Evolutionary conservation across 495 filamentous ascomycete species (phyloP), one percentile per base, ranked within the genome.

Genomic region (Trichoderma virens): DNA sequence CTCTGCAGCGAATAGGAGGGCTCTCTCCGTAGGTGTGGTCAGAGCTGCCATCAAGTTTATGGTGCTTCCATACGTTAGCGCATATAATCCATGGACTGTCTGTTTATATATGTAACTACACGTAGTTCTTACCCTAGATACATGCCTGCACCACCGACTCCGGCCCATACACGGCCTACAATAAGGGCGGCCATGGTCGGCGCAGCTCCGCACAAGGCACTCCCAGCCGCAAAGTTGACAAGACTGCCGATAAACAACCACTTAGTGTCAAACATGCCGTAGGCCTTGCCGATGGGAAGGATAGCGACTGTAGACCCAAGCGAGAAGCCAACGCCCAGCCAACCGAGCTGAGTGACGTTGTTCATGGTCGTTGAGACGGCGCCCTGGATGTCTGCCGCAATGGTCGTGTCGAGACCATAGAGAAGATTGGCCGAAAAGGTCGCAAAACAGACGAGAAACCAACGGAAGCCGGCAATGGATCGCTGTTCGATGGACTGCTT

Each of bases 371-470:
- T 71, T 47, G 86, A 70, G 25, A 88, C 80, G 2, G 73, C 72
- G 5, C 78, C 78, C 68, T 86, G 85, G 14, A 88, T 72, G 65
- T 84, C 79, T 25, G 86, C 86, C 3, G 84, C 83, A 28, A 88
- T 84, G 54, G 84, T 88, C 45, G 82, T 83, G 65, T 88, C 86
- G 11, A 87, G 74, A 13, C 80, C 77, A n/a, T n/a, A n/a, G n/a
- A n/a, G n/a, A n/a, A n/a, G n/a, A n/a, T n/a, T n/a, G n/a, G n/a
- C n/a, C n/a, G n/a, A n/a, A n/a, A n/a, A n/a, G n/a, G n/a, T n/a
- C n/a, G n/a, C n/a, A n/a, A n/a, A n/a, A n/a, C n/a, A n/a, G n/a
- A n/a, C n/a, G n/a, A n/a, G n/a, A n/a, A n/a, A n/a, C n/a, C n/a
- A n/a, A n/a, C n/a, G n/a, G n/a, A n/a, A n/a, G n/a, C n/a, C n/a